These are phyloP conservation scores for Ceratobasidium theobromae DNA, from an alignment of 1,284 basidiomycete species.

Conservation along the genomic window DNA sequence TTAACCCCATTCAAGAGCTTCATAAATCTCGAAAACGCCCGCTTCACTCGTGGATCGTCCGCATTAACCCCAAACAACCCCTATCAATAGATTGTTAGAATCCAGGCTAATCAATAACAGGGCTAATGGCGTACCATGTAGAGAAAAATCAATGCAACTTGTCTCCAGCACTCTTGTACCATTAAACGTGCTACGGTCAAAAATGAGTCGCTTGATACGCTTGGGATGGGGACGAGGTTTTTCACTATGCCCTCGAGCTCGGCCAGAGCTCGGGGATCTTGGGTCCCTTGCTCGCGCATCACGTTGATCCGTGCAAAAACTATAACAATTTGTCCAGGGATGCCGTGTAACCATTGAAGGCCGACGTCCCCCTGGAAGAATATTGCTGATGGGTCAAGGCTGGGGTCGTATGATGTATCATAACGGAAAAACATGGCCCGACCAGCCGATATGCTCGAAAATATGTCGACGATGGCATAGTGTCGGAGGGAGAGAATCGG, in stretches of 20 bases:
- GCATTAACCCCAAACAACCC: slow-evolving; percentile 7
- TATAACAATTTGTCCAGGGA: slow-evolving; percentile 5
- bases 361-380: background rate
- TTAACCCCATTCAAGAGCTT: slow-evolving; percentile 10
- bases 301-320: slow-evolving; percentile 7
- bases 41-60: background rate
- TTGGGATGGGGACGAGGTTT: background rate
- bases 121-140: slow-evolving; percentile 2
- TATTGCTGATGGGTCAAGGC: background rate
- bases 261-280: background rate
- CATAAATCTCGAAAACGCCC: slow-evolving; percentile 6
- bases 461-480: slow-evolving; percentile 5
- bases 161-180: slow-evolving; percentile 24
- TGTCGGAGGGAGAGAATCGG: background rate
- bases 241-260: slow-evolving; percentile 1
- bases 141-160: slow-evolving; percentile 5
- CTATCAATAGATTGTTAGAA: background rate
- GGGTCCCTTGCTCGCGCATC: background rate
- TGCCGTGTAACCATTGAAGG: slow-evolving; percentile 18
- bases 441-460: background rate
- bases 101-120: background rate
- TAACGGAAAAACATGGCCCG: slow-evolving; percentile 8
- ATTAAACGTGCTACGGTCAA: slow-evolving; percentile 12
- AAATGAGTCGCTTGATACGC: background rate
- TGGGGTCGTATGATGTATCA: background rate